Evolutionary conservation across 108 stramenopile species (phyloP).

Genomic region (Fragilariopsis cylindrus): DNA sequence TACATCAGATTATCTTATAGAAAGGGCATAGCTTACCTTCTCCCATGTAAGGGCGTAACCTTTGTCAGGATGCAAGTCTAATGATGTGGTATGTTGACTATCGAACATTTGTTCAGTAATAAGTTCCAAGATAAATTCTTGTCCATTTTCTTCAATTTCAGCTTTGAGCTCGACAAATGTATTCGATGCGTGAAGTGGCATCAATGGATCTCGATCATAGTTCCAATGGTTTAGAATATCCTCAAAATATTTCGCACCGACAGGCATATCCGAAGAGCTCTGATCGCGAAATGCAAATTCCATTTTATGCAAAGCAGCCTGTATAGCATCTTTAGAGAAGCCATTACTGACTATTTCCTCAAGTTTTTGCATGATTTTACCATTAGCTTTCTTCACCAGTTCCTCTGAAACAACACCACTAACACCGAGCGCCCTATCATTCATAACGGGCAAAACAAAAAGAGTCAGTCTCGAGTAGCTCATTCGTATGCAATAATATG

Average conservation of each 20-base stretch:
- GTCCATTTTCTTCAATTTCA: constrained; percentile 60
- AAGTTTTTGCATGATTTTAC: constrained; percentile 61
- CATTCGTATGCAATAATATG: constrained; percentile 31
- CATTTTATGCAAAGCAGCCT: constrained; percentile 81
- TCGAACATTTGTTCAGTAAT: constrained; percentile 66
- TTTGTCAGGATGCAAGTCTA: constrained; percentile 74
- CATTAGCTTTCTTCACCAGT: constrained; percentile 52
- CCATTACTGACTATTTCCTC: constrained; percentile 61
- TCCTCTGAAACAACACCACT: constrained; percentile 60
- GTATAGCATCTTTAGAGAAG: constrained; percentile 72
- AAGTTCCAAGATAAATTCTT: constrained; percentile 63
- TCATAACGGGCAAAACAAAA: no score
- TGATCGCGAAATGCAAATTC: constrained; percentile 76
- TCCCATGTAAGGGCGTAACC: constrained; percentile 47
- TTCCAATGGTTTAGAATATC: constrained; percentile 83
- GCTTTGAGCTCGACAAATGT: constrained; percentile 74
- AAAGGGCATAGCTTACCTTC: constrained; percentile 17
- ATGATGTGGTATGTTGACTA: constrained; percentile 71
- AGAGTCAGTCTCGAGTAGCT: constrained; percentile 51
- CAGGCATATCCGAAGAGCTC: constrained; percentile 74
- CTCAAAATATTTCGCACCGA: constrained; percentile 83
- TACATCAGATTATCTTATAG: not conserved
- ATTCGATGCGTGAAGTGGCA: constrained; percentile 63
- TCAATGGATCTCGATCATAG: constrained; percentile 73
- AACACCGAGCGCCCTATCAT: constrained; percentile 64